Evolutionary conservation across 1,139 yeast genomes (phyloP), one percentile per base, ranked within the genome.

Genomic region (Zygotorulaspora mrakii): DNA sequence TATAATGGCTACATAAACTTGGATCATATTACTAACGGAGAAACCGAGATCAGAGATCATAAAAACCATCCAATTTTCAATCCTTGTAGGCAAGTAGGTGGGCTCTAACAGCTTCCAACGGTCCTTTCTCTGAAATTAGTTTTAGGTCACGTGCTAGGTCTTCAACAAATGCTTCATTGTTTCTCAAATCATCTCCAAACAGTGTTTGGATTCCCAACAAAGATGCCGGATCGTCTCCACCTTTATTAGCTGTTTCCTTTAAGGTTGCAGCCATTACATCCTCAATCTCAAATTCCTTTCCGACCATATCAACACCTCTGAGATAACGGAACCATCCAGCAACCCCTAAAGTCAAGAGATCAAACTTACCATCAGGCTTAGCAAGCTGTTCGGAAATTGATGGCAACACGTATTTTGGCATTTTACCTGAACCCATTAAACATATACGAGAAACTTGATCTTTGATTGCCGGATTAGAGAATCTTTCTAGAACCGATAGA

Each of bases 161-260:
- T n/a, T 42, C 50, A 6, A 47, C 55, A 17, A 59, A 63, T n/a
- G 52, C 58, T 17, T 55, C 56, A 12, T 59, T 63, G 4, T 58
- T 62, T 4, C 47, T 52, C 6, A 53, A 55, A 3, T 57, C 61
- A 8, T 51, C 52, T 2, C 37, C 47, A 11, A 37, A 33, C 5
- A 37, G 27, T 1, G 25, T 17, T 3, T 31, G 42, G 22, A 21
- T 39, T 16, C n/a, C 41, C 5, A 39, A 25, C 31, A 39, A 26
- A 22, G 33, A 31, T n/a, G 14, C 23, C 2, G 42, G 42, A 23
- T 31, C 50, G 23, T 33, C 49, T 42, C 46, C 57, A 30, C 39
- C 43, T 17, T 31, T 16, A 30, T 33, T 23, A 6, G 45, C 37
- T 16, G 33, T 43, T n/a, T 29, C 28, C 6, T 25, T 25, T 17